Percentiles rank a stretch among this genome's conserved stretches.
These are phyloP conservation scores for Plantago elongata DNA, from an alignment of 257 asterid species.

Conservation along the genomic window DNA sequence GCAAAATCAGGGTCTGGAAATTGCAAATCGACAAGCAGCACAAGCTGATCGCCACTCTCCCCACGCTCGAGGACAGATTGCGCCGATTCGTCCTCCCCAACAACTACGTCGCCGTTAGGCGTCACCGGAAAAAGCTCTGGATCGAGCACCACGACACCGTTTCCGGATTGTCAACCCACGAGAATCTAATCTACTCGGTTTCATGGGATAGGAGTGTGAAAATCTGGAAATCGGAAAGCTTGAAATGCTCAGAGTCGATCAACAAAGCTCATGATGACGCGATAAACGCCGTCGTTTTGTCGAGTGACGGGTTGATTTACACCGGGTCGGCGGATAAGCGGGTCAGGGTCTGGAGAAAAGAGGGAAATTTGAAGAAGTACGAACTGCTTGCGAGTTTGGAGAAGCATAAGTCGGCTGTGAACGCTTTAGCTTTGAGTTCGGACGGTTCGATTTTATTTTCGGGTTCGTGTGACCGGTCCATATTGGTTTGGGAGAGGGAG, in stretches of 20 bases:
- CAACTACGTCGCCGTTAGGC: conserved; percentile 50
- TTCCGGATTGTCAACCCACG: conserved; percentile 43
- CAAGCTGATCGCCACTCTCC: conserved; percentile 50
- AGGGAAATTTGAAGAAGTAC: conserved; percentile 31
- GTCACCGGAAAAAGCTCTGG: conserved; percentile 67
- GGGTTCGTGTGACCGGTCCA: conserved; percentile 80
- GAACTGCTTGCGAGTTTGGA: conserved; percentile 48
- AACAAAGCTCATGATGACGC: conserved; percentile 83
- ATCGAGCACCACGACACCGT: conserved; percentile 74
- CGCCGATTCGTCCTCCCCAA: conserved; percentile 41
- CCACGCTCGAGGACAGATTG: conserved; percentile 53
- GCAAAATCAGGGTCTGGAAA: conserved; percentile 70
- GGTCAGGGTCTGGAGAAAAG: conserved; percentile 69
- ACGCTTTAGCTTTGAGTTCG: conserved; percentile 52
- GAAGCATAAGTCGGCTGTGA: conserved; percentile 79
- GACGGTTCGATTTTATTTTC: conserved; percentile 74
- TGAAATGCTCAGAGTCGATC: conserved; percentile 50
- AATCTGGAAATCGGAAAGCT: conserved; percentile 38
- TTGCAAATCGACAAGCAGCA: conserved; percentile 31
- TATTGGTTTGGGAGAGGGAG: conserved; percentile 91
- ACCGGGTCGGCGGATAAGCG: conserved; percentile 78
- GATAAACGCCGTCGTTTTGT: conserved; percentile 52
- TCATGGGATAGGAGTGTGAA: conserved; percentile 81
- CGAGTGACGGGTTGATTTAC: conserved; percentile 45
- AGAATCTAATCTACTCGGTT: conserved; percentile 30